Percentiles rank a stretch among this genome's conserved stretches.
Conservation (phyloP, 1,139 yeast genomes). For the Candida pseudoviswanathii region DNA sequence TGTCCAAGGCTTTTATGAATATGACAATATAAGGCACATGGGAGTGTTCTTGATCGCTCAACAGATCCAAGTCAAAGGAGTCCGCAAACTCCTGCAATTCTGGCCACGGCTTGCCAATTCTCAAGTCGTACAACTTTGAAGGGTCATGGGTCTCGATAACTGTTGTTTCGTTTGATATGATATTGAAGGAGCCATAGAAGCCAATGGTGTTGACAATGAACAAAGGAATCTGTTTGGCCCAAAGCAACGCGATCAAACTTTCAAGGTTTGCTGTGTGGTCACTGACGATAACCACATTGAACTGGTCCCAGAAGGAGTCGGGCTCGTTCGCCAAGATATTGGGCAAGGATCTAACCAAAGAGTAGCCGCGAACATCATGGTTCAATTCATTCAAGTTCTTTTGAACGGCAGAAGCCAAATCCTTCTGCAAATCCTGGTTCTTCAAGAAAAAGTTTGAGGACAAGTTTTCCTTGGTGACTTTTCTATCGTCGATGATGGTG, state of each 20-base stretch:
- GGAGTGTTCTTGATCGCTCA: slow-evolving; percentile 58
- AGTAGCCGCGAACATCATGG: slow-evolving; percentile 52
- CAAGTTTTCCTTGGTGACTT: slow-evolving; percentile 47
- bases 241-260: slow-evolving; percentile 37
- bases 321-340: slow-evolving; percentile 20
- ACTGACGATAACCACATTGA: slow-evolving; percentile 55
- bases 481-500: slow-evolving; percentile 54
- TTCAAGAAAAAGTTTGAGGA: slow-evolving; percentile 65
- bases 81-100: slow-evolving; percentile 60
- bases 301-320: slow-evolving; percentile 49
- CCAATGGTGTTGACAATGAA: slow-evolving; percentile 58
- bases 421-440: slow-evolving; percentile 45
- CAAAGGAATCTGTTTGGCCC: slow-evolving; percentile 53
- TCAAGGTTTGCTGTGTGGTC: slow-evolving; percentile 24
- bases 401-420: slow-evolving; percentile 42
- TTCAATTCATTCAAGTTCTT: slow-evolving; percentile 58
- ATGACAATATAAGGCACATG: slow-evolving; percentile 77
- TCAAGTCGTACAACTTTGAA: slow-evolving; percentile 62
- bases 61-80: slow-evolving; percentile 46
- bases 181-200: slow-evolving; percentile 65
- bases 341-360: slow-evolving; percentile 25
- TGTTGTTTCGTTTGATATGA: slow-evolving; percentile 55
- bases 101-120: slow-evolving; percentile 77
- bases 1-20: slow-evolving; percentile 55
- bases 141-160: slow-evolving; percentile 78